These are phyloP conservation scores for Sphagnum fallax DNA, from an alignment of 228 moss, liverwort and hornwort genomes.

Conservation along the genomic window DNA sequence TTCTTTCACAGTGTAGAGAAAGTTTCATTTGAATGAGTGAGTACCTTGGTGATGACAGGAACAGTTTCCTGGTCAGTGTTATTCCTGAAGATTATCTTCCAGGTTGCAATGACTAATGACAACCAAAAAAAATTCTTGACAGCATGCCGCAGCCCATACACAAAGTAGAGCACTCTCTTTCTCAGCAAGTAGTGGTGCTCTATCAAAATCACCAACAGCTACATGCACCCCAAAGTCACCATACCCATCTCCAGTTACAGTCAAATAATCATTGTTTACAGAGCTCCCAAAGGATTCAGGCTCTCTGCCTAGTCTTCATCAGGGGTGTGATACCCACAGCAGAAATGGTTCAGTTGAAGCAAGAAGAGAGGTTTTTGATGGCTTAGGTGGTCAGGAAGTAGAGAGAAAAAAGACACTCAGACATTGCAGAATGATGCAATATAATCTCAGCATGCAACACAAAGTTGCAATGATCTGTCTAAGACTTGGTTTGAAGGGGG, in stretches of 20 bases:
- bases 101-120: conserved; percentile 87
- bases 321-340: too few species aligned
- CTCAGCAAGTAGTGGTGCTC: conserved; percentile 95
- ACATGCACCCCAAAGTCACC: conserved; percentile 27
- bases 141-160: conserved; percentile 91
- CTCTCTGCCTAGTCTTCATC: too few species aligned
- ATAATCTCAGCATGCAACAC: too few species aligned
- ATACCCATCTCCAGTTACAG: background rate
- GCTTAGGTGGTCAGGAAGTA: too few species aligned
- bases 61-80: conserved; percentile 59
- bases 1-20: too few species aligned
- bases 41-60: conserved; percentile 85
- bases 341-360: too few species aligned
- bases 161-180: conserved; percentile 94
- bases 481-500: too few species aligned
- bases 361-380: too few species aligned
- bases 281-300: background rate
- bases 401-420: too few species aligned
- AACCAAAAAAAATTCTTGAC: conserved; percentile 98
- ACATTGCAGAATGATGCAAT: too few species aligned
- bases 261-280: background rate
- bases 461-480: too few species aligned
- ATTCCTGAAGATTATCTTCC: conserved; percentile 86
- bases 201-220: conserved; percentile 88
- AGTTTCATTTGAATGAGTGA: background rate